phyloP scores from a whole-genome alignment of 352 stramenopile genomes.

The Peronospora farinosa region DNA sequence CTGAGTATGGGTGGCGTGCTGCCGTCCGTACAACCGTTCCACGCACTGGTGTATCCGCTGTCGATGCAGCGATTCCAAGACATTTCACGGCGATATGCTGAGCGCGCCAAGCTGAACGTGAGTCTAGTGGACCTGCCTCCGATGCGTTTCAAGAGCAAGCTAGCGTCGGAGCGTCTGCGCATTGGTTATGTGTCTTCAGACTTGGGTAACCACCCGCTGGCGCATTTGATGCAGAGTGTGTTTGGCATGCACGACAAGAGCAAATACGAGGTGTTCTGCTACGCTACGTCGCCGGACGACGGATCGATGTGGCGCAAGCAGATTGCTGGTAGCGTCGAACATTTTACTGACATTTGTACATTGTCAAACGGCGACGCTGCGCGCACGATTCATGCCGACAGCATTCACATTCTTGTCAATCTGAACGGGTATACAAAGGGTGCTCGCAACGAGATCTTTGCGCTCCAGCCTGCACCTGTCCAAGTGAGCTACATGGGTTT shows the following conservation, averaged over 20 bases:
- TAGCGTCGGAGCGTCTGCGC: constrained; percentile 57
- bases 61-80: constrained; percentile 70
- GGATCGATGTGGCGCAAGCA: constrained; percentile 75
- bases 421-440: constrained; percentile 92
- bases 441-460: constrained; percentile 90
- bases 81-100: constrained; percentile 69
- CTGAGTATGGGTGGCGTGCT: constrained; percentile 50
- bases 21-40: constrained; percentile 90
- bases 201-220: constrained; percentile 88
- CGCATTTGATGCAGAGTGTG: constrained; percentile 88
- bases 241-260: constrained; percentile 86
- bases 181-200: constrained; percentile 89
- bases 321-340: constrained; percentile 80
- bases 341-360: constrained; percentile 81
- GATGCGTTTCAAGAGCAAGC: constrained; percentile 66
- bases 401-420: constrained; percentile 89
- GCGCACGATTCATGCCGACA: constrained; percentile 74
- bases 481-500: constrained; percentile 90
- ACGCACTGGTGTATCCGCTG: constrained; percentile 88
- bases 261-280: constrained; percentile 89
- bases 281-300: constrained; percentile 74
- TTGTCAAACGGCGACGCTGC: constrained; percentile 64
- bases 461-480: constrained; percentile 83
- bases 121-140: constrained; percentile 74
- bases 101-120: constrained; percentile 84